Evolutionary conservation across 768 basidiomycete species (phyloP).

Genomic region (Rhodosporidiobolus sp.): DNA sequence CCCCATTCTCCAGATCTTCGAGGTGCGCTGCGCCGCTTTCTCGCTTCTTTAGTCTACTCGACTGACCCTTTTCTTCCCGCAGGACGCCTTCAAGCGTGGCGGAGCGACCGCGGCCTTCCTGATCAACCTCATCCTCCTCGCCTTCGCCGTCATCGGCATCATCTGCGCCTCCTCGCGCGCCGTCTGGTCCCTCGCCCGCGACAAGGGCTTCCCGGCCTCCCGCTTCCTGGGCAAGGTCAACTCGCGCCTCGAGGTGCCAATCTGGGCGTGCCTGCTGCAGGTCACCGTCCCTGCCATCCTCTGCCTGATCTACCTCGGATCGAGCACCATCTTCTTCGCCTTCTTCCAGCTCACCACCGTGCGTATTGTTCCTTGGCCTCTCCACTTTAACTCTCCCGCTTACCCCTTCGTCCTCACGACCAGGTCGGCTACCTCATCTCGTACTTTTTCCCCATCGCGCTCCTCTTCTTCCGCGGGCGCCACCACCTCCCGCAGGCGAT

Average conservation of each 20-base stretch:
- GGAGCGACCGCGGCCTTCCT: conserved; percentile 20
- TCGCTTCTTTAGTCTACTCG: neutral
- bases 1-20: conserved; percentile 19
- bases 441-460: conserved; percentile 29
- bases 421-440: conserved; percentile 8
- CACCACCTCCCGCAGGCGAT: conserved; percentile 11
- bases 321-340: conserved; percentile 17
- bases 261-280: conserved; percentile 19
- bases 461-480: conserved; percentile 32
- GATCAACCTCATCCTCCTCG: conserved; percentile 25
- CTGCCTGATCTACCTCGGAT: conserved; percentile 29
- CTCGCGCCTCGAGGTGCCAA: conserved; percentile 7
- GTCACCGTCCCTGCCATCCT: conserved; percentile 13
- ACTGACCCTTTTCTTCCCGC: neutral
- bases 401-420: neutral
- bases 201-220: conserved; percentile 12
- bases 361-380: neutral
- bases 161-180: conserved; percentile 20
- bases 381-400: neutral
- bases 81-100: conserved; percentile 13
- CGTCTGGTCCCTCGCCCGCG: conserved; percentile 25
- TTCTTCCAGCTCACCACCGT: conserved; percentile 26
- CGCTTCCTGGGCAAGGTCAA: conserved; percentile 14
- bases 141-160: conserved; percentile 28
- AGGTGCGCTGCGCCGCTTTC: neutral